phyloP scores from a whole-genome alignment of 148 eudicot genomes.

The Fagopyrum tataricum region DNA sequence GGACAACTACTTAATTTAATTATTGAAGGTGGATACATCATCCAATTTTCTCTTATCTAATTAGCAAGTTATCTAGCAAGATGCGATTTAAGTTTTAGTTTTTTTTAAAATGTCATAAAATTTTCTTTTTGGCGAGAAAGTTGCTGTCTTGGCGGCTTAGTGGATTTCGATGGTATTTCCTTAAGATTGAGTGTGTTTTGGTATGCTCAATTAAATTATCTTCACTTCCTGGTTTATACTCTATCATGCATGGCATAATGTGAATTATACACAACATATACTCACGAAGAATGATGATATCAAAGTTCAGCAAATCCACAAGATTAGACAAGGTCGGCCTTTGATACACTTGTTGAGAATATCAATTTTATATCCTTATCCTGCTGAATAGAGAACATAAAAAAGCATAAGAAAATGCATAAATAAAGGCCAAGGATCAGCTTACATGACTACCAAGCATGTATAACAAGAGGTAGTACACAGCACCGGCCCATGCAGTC shows the following conservation, averaged over 20 bases:
- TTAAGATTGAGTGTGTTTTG: no score
- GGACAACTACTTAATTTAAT: no score
- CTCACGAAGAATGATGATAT: not conserved
- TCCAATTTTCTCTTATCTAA: not conserved
- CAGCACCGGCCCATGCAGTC: constrained; percentile 99
- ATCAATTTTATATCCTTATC: not conserved
- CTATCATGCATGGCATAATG: not conserved
- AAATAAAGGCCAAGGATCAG: not conserved
- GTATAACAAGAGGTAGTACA: constrained; percentile 77
- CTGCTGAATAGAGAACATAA: not conserved
- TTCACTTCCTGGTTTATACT: no score
- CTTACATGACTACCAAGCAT: constrained; percentile 99
- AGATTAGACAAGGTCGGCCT: not conserved
- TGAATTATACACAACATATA: not conserved
- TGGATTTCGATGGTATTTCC: no score
- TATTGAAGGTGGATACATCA: no score
- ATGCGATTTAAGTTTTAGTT: no score
- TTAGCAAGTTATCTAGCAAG: no score
- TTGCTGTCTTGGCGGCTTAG: no score
- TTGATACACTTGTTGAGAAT: not conserved
- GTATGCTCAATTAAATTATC: no score
- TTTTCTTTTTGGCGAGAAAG: no score
- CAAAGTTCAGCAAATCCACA: not conserved
- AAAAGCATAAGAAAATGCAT: not conserved
- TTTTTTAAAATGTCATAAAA: no score